Conservation (phyloP, 2,329 filamentous ascomycete genomes). For the Aureobasidium pullulans region DNA sequence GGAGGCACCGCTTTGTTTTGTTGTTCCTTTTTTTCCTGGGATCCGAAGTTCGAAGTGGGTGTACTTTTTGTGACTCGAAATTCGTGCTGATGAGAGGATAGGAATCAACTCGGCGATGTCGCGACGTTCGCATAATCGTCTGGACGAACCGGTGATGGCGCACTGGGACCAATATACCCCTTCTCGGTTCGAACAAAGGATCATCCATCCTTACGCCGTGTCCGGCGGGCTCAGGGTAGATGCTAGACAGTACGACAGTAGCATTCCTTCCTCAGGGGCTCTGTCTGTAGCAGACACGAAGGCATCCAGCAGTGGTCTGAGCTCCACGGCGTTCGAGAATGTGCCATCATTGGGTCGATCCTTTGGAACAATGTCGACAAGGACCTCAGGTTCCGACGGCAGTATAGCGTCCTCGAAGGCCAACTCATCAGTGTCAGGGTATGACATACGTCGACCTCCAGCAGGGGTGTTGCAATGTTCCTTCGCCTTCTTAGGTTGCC, state of each 20-base stretch:
- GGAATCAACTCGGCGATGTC: not conserved
- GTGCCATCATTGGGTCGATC: not conserved
- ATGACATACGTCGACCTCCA: not conserved
- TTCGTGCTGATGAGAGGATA: not conserved
- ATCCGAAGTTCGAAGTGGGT: not conserved
- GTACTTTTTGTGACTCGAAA: not conserved
- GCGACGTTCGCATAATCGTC: not conserved
- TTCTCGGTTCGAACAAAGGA: not conserved
- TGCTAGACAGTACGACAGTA: not conserved
- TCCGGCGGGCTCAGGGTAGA: not conserved
- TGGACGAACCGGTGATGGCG: not conserved
- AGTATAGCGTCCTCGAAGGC: not conserved
- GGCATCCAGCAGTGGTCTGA: not conserved
- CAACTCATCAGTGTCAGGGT: not conserved
- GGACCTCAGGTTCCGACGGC: not conserved
- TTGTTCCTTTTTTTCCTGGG: not conserved
- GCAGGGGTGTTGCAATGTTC: conserved; percentile 2
- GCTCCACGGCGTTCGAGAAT: not conserved
- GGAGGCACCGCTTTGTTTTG: not conserved
- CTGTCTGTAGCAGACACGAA: not conserved
- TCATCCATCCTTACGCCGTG: not conserved
- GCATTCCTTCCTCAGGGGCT: not conserved
- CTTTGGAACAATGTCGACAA: not conserved
- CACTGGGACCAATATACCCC: not conserved
- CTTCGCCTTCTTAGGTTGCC: conserved; percentile 11